Base-by-base conservation (phyloP, 768 basidiomycete genomes). In the Pleurotus pulmonarius region DNA sequence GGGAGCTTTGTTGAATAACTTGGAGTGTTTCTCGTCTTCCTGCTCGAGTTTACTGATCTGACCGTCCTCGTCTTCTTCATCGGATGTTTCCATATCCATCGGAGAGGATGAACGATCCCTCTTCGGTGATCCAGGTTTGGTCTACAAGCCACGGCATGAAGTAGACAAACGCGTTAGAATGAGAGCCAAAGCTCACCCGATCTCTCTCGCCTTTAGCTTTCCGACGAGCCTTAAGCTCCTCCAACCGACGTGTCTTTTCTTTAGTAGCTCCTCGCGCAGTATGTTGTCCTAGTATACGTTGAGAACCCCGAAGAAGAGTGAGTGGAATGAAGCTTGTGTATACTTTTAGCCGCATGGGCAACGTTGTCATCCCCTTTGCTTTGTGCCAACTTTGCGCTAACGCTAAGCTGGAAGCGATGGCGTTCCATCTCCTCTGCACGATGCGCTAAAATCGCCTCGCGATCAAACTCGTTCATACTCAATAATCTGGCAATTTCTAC, bases 151-250 rank as follows among this genome's bases (percentile, higher is more conserved):
- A 18, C 22, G 9, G 52, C 20, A 52, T 61, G 62, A 59, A 56
- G 46, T 47, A 45, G 22, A 61, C 48, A 54, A 15, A 13, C 20
- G 38, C 15, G 4, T 11, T 7, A 6, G 11, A 37, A 55, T 16
- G 29, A 34, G 20, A 37, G 38, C 18, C 13, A 11, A 25, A 38
- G 16, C 84, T 60, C 69, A 94, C 94, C 58, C 87, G 81, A 68
- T 87, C 89, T 70, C 88, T 87, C 69, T 95, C 92, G 61, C 88
- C 92, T 72, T 94, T 95, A 7, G 92, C 93, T 63, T 87, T 90
- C 37, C 95, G 81, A 64, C 79, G 87, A 4, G 88, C 91, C 72
- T 90, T 95, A 24, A 97, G 77, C 67, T 94, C 94, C 58, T 89
- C 89, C 7, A 94, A 77, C 65, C 87, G 90, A 54, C 81, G 79